Base-by-base conservation (phyloP, 2,329 filamentous ascomycete genomes). In the Stachybotrys elegans region DNA sequence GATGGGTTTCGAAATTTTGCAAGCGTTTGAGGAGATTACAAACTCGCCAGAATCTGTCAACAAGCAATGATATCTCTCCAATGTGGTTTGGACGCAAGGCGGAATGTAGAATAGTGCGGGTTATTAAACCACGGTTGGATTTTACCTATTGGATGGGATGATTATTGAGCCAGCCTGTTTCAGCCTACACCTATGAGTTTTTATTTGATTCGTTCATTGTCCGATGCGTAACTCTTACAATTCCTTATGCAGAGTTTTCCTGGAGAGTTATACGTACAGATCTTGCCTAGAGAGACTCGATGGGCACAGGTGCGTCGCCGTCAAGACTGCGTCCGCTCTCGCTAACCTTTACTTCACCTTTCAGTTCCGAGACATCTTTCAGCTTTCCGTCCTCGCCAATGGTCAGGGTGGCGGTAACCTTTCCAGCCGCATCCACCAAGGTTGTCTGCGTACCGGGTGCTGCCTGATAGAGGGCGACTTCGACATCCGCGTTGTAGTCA, bases 1-100 rank as follows among this genome's bases (percentile, higher is more conserved):
- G 0, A 88, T 94, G 84, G 88, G 88, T 1, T 94, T 94, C 58
- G 81, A 81, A 50, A 78, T 87, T 36, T 68, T 90, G 49, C 85
- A 92, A 65, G 83, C 77, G 32, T 94, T 90, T 62, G 88, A 95
- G 56, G 87, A 94, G 62, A 78, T 93, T 43, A 86, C 82, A 47
- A 78, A 75, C 51, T 80, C 85, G 17, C 67, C 69, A 4, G 76
- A 78, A 16, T 71, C 67, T 58, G 75, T 78, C 46, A 40, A n/a
- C 38, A 36, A 64, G 71, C 66, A n/a, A n/a, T n/a, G n/a, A n/a
- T n/a, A n/a, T n/a, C n/a, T n/a, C n/a, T n/a, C n/a, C n/a, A n/a
- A n/a, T n/a, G n/a, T n/a, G n/a, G n/a, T n/a, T n/a, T n/a, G n/a
- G n/a, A n/a, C n/a, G n/a, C n/a, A n/a, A n/a, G n/a, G n/a, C n/a